Evolutionary conservation across 73 alveolate genomes (phyloP), one percentile per base, ranked within the genome.

Genomic region (Symbiodinium natans): DNA sequence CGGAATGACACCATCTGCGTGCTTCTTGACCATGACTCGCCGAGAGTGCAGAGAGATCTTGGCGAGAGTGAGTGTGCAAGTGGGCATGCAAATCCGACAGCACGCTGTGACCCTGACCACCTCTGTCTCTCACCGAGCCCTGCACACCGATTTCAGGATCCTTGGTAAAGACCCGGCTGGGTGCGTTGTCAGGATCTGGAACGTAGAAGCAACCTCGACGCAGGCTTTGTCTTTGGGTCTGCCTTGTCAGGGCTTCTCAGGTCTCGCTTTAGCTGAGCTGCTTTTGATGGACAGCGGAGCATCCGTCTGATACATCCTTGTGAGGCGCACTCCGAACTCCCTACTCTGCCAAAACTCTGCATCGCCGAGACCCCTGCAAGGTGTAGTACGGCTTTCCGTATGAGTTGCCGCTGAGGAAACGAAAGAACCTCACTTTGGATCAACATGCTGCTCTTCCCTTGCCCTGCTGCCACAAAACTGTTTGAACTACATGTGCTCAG

Each of bases 1-100:
- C 38, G 99, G 99, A 92, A 99, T 96, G 85, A 99, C 99, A 80
- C 99, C 99, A 68, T 93, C 95, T 89, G 99, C 99, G 63, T 99
- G 99, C 99, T 99, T 99, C 99, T 99, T 99, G 83, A 99, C 99
- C 99, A 99, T 95, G 38, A 99, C 99, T 84, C 99, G 99, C 54
- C 99, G 89, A 34, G 98, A 92, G 36, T 92, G 98, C 73, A 92
- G 83, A 19, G 98, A 63, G 48, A 90, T 71, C 96, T 90, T 25
- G 59, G 94, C 36, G 82, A 68, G 82, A 6, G 75, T 29, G 27
- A 21, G 75, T 21, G 31, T 21, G 75, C 75, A 56, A 29, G 17
- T 56, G 17, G 31, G 27, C 31, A 56, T 21, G 75, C 27, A 29
- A 21, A 29, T 29, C 75, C 75, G 31, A 29, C 17, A 56, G 17